These are phyloP conservation scores for Tylopilus subfusipes DNA, from an alignment of 768 basidiomycete genomes.

Conservation along the genomic window DNA sequence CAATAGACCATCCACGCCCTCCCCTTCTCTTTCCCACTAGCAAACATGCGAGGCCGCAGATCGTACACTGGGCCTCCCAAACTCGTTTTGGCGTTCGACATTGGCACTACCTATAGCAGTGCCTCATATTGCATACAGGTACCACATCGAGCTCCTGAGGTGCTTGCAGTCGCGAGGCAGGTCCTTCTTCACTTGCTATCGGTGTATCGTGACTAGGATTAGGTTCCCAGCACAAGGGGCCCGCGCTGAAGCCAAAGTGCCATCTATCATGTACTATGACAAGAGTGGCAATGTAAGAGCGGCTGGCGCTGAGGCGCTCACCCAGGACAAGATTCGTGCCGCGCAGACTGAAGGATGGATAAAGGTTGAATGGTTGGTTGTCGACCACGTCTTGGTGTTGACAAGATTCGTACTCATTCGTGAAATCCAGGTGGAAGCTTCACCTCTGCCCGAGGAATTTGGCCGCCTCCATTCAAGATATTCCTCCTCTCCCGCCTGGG, in stretches of 20 bases:
- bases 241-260: background rate
- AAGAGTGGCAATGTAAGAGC: background rate
- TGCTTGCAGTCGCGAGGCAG: slow-evolving; percentile 8
- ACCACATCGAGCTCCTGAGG: slow-evolving; percentile 7
- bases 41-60: slow-evolving; percentile 2
- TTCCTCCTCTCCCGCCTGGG: background rate
- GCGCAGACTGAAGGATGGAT: background rate
- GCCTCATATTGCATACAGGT: slow-evolving; percentile 34
- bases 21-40: background rate
- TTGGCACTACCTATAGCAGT: slow-evolving; percentile 46
- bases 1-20: background rate
- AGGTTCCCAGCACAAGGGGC: background rate
- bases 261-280: background rate
- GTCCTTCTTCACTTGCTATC: background rate
- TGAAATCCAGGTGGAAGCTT: background rate
- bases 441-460: background rate
- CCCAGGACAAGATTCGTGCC: background rate
- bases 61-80: slow-evolving; percentile 14
- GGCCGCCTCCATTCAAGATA: background rate
- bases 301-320: background rate
- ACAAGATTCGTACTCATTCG: background rate
- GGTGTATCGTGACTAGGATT: background rate
- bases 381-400: background rate
- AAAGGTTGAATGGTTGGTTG: background rate
- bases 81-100: slow-evolving; percentile 43